Base-by-base conservation (phyloP, 345 rosid species). In the Eucalyptus tenuipes region DNA sequence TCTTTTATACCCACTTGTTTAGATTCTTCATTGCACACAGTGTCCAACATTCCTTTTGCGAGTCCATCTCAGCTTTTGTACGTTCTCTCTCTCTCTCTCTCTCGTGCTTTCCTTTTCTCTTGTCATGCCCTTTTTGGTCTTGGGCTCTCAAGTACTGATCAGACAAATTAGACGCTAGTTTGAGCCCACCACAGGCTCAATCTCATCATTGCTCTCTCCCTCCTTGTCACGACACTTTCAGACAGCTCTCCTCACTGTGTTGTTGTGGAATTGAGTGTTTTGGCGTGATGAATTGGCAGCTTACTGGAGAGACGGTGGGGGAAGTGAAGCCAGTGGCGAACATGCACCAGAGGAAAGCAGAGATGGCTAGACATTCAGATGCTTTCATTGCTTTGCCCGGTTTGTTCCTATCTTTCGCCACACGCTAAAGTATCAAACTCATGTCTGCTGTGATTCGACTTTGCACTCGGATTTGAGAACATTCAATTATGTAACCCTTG, bases 341-440 rank as follows among this genome's bases (percentile, higher is more conserved):
- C 37, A 91, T 91, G 92, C 92, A 91, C 88, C 92, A 91, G 53
- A 88, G 92, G 89, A 91, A 91, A 81, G 92, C 92, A 48, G 92
- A 91, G 86, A 91, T 91, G 92, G 92, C 89, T 85, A 85, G 89
- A 85, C 92, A 89, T n/a, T 91, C 92, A 24, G 92, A 91, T 75
- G 92, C 92, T 45, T 91, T 91, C 61, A 91, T 91, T 37, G 92
- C 92, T 87, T 89, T 91, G 81, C 92, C 92, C 33, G 92, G 92
- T 91, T 86, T 8, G 88, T 88, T 57, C 29, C 45, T 4, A 48
- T 42, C 68, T 71, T 48, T 88, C 29, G 12, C 68, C 50, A 16
- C 64, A 42, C 13, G n/a, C 85, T 48, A 13, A 66, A 55, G 10
- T 86, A 18, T 86, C 42, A 48, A 17, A 66, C 40, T 87, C 57